Base-by-base conservation (phyloP, 2,329 filamentous ascomycete species). In the Aschersonia sp. region DNA sequence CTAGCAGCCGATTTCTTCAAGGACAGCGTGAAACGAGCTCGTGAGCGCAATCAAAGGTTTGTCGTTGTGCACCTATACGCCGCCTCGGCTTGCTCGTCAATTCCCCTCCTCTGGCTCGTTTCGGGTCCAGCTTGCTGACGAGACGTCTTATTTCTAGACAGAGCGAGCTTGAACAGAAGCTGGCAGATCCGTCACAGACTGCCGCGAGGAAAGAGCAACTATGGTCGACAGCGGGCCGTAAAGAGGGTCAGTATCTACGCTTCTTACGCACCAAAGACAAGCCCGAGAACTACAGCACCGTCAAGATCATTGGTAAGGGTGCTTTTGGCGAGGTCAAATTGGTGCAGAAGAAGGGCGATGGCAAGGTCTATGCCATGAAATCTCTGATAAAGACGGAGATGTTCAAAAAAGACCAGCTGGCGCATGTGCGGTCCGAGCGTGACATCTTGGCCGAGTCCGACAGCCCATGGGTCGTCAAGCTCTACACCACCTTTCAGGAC, bases 401-500 rank as follows among this genome's bases (percentile, higher is more conserved):
- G 92, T 96, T 96, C 73, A 96, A 95, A 71, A 96, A 95, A 68
- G 92, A 98, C 62, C 92, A 98, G 66, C 73, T 98, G 51, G 92
- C 92, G 20, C 92, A 98, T 69, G 92, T 98, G 51, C 89, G 94
- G 54, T 89, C 92, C 47, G 92, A 98, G 70, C 82, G 92, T 75
- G 92, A 98, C 65, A 97, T 98, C 57, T 73, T 98, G 53, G 92
- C 92, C 52, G 94, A 98, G 65, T 94, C 91, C n/a, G 92, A 98
- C 74, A 97, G 92, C 62, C 91, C 92, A 4, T 98, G 92, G 92
- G 87, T 98, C 12, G 92, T 98, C 58, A 98, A 96, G 74, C 80
- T 98, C 52, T 94, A 87, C 71, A 96, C 92, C 9, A 97, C 92
- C 1, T 98, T 98, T 74, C 92, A 98, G 68, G 92, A 98, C 63